A percentile compares a stretch with the other conserved stretches of the same genome.
Evolutionary conservation across 2,329 filamentous ascomycete species (phyloP).

Genomic region (Colletotrichum noveboracense): DNA sequence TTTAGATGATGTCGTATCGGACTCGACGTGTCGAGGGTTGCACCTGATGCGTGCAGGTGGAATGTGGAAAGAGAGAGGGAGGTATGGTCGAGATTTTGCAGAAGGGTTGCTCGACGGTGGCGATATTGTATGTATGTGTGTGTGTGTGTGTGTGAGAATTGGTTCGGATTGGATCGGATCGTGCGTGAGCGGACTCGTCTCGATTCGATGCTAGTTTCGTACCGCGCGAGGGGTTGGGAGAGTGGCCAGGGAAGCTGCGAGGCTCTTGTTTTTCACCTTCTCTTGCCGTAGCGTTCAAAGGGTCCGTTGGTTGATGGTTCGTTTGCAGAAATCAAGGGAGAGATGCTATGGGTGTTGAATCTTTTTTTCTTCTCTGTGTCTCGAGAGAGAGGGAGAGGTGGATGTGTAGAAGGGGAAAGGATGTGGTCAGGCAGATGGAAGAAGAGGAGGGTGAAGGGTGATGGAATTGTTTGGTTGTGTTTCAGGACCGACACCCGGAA

Average conservation of each 20-base stretch:
- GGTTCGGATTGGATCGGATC: conserved; percentile 9
- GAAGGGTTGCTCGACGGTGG: conserved; percentile 10
- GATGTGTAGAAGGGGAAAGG: not conserved
- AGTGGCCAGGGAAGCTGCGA: not conserved
- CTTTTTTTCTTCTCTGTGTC: not conserved
- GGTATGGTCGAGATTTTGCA: not conserved
- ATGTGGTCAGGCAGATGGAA: not conserved
- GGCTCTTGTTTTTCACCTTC: not conserved
- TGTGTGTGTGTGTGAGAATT: conserved; percentile 8
- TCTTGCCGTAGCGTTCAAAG: not conserved
- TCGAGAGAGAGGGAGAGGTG: not conserved
- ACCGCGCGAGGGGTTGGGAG: conserved; percentile 9
- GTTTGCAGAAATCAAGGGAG: not conserved
- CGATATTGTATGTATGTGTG: conserved; percentile 16
- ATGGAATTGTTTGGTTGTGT: conserved; percentile 18
- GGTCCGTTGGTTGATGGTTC: not conserved
- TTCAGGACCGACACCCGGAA: conserved; percentile 21
- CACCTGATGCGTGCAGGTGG: not conserved
- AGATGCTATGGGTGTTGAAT: not conserved
- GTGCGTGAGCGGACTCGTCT: conserved; percentile 22
- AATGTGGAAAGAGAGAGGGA: not conserved
- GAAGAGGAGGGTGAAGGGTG: conserved; percentile 5
- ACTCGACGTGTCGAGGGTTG: conserved; percentile 11
- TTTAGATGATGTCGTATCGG: not conserved
- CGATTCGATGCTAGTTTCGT: conserved; percentile 21